Conservation (phyloP, 1,139 yeast species). For the Debaryomyces robertsiae region DNA sequence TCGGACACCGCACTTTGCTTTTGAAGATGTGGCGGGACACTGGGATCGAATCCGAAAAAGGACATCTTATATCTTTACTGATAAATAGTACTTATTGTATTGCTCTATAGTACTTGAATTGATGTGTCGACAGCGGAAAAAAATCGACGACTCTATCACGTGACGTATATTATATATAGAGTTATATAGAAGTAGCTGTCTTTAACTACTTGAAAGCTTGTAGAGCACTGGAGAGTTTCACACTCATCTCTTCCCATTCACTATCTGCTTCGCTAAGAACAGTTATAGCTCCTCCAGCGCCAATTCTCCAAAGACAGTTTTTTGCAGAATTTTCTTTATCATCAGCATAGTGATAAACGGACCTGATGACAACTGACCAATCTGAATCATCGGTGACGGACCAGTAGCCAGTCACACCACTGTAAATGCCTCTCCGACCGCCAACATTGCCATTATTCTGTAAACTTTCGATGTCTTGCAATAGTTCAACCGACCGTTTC, state of each 20-base stretch:
- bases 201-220: slow-evolving; percentile 52
- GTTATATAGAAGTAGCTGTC: neutral
- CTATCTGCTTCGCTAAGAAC: slow-evolving; percentile 77
- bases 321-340: slow-evolving; percentile 41
- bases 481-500: slow-evolving; percentile 82
- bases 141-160: slow-evolving; percentile 7
- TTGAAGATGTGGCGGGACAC: slow-evolving; percentile 38
- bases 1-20: slow-evolving; percentile 21
- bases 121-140: slow-evolving; percentile 12
- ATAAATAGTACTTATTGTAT: neutral
- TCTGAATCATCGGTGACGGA: slow-evolving; percentile 85
- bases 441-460: slow-evolving; percentile 45
- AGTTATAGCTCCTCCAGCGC: slow-evolving; percentile 99
- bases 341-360: slow-evolving; percentile 66
- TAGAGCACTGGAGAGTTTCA: slow-evolving; percentile 78
- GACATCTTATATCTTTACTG: slow-evolving; percentile 41
- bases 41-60: slow-evolving; percentile 58
- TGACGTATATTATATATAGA: slow-evolving; percentile 1
- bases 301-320: slow-evolving; percentile 70
- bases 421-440: slow-evolving; percentile 79
- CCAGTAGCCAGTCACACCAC: slow-evolving; percentile 97
- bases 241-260: slow-evolving; percentile 92
- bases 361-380: slow-evolving; percentile 94
- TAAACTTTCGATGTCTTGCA: slow-evolving; percentile 53
- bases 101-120: slow-evolving; percentile 4